Evolutionary conservation across 176 grass and related monocot genomes (phyloP).

Genomic region (Phragmites australis): DNA sequence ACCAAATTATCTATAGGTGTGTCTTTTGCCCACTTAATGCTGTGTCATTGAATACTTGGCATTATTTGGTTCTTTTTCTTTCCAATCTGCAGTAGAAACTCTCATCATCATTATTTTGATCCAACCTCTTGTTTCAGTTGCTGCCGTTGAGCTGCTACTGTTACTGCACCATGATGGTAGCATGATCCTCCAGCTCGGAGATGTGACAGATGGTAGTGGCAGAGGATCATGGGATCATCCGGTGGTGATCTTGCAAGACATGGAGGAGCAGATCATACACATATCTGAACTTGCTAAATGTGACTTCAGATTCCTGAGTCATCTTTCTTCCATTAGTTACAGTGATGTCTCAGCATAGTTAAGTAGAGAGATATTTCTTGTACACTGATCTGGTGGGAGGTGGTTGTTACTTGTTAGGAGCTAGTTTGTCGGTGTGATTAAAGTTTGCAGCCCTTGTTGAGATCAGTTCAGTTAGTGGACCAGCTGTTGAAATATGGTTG

Average conservation of each 20-base stretch:
- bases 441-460: not conserved
- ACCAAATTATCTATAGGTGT: not conserved
- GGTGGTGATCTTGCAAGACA: not conserved
- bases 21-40: not conserved
- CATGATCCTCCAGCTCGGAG: not conserved
- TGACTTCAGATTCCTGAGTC: not conserved
- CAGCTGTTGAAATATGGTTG: not conserved
- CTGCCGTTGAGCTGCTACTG: not conserved
- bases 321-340: not conserved
- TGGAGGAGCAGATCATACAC: not conserved
- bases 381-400: slow-evolving; percentile 16
- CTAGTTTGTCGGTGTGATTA: slow-evolving; percentile 20
- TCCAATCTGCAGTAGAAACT: not conserved
- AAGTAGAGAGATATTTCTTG: not conserved
- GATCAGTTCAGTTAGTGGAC: not conserved
- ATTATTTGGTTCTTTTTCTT: not conserved
- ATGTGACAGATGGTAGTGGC: not conserved
- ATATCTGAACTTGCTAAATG: not conserved
- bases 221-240: not conserved
- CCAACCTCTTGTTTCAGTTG: not conserved
- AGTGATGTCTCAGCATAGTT: not conserved
- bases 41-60: not conserved
- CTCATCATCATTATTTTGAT: not conserved
- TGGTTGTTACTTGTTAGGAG: slow-evolving; percentile 23
- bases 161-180: not conserved